These are phyloP conservation scores for Ziziphus jujuba DNA, from an alignment of 306 rosid species.

Conservation along the genomic window DNA sequence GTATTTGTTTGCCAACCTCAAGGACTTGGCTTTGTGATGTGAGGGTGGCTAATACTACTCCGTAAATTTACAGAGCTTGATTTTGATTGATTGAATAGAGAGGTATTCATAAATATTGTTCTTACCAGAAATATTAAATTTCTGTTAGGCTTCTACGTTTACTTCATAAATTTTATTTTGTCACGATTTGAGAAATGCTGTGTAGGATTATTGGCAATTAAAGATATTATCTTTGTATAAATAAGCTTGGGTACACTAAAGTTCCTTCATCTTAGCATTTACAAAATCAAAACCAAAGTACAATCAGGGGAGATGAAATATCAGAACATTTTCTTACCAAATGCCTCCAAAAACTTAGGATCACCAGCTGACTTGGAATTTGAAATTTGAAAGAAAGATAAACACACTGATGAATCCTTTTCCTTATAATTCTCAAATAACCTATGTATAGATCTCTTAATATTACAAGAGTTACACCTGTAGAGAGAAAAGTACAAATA, in stretches of 20 bases:
- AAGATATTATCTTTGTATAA: no score
- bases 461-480: slow-evolving; percentile 57
- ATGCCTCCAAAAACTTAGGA: slow-evolving; percentile 78
- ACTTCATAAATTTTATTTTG: no score
- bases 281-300: slow-evolving; percentile 3
- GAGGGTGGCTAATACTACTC: no score
- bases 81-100: no score
- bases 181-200: no score
- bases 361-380: slow-evolving; percentile 77
- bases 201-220: no score
- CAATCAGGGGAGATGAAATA: slow-evolving; percentile 14
- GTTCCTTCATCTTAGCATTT: slow-evolving; percentile 11
- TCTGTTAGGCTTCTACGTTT: no score
- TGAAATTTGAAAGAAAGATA: slow-evolving; percentile 42
- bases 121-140: no score
- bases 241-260: not conserved
- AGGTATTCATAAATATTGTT: no score
- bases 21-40: no score
- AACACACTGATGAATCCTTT: slow-evolving; percentile 5
- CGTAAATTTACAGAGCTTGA: no score
- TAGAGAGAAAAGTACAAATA: slow-evolving; percentile 25
- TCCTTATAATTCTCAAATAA: not conserved
- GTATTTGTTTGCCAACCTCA: no score
- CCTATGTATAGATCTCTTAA: not conserved
- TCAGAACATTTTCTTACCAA: slow-evolving; percentile 56